Evolutionary conservation across 2,329 filamentous ascomycete genomes (phyloP), one percentile per base, ranked within the genome.

Genomic region (Talaromyces verruculosus): DNA sequence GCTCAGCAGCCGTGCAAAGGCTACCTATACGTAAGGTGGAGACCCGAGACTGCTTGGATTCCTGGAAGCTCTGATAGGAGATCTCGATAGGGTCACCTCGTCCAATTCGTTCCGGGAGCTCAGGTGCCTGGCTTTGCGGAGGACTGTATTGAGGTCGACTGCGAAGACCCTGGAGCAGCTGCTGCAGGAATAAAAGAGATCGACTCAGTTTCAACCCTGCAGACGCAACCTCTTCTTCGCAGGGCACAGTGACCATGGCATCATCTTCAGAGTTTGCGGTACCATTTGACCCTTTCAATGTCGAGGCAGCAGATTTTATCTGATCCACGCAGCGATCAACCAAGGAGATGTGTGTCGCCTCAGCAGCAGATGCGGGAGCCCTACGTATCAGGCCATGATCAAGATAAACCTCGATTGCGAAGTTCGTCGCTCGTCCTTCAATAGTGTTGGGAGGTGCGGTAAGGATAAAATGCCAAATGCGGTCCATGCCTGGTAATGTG

Each of bases 381-480:
- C 76, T 78, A 17, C 76, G 75, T 43, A 81, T 79, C 37, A 81
- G 72, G 6, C 67, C 68, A 65, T 82, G 78, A 65, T 87, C 83
- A 39, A 95, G 82, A 72, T 95, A 96, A 13, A 92, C 83, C 28
- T 89, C 84, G 28, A 93, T 91, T 3, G 96, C 86, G 25, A 88
- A 87, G 61, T 83, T 83, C 35, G 90, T 92, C 1, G 91, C 90
- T 62, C 83, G 79, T 22, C 84, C 83, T 69, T 91, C 91, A 58
- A 96, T 88, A 0, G 83, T 85, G 43, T 84, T 81, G 43, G 85
- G 81, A 5, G 88, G 87, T 1, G 91, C 88, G 17, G 86, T 88
- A 63, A 96, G 80, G 39, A 94, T 87, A 71, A 97, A 87, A 28
- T 88, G 87, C 93, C 93, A 97, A n/a, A 97, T 81, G 65, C 93